These are phyloP conservation scores for Dendrobium huoshanense DNA, from an alignment of 106 monocot genomes.

Conservation along the genomic window DNA sequence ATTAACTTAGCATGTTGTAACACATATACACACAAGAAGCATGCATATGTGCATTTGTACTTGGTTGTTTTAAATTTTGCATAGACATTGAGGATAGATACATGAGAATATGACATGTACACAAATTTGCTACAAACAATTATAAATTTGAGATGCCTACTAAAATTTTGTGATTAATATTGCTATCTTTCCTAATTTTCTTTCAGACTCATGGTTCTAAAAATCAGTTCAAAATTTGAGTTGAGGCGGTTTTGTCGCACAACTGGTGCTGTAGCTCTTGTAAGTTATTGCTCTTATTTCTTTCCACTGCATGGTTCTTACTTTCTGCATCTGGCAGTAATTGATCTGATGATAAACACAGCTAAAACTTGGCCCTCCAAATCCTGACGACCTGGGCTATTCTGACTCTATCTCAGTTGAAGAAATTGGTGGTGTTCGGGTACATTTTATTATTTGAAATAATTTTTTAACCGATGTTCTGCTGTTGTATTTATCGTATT, in stretches of 20 bases:
- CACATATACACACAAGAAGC: not conserved
- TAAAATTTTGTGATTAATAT: not conserved
- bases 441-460: constrained; percentile 19
- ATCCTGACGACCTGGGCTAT: constrained; percentile 85
- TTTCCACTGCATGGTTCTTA: not conserved
- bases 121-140: not conserved
- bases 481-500: not conserved
- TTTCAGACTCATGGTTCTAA: constrained; percentile 90
- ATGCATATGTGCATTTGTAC: not conserved
- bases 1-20: not conserved
- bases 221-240: constrained; percentile 97
- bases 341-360: constrained; percentile 20
- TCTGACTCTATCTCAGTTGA: constrained; percentile 90
- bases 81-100: not conserved
- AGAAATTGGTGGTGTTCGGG: constrained; percentile 88
- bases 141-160: not conserved
- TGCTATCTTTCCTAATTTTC: constrained; percentile 2
- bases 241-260: constrained; percentile 90
- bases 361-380: constrained; percentile 91
- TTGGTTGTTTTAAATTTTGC: not conserved
- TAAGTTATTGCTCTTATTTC: constrained; percentile 27
- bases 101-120: not conserved
- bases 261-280: constrained; percentile 87
- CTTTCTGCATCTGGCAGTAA: not conserved
- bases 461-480: not conserved